phyloP scores from a whole-genome alignment of 257 asterid genomes.

The Penstemon eatonii region DNA sequence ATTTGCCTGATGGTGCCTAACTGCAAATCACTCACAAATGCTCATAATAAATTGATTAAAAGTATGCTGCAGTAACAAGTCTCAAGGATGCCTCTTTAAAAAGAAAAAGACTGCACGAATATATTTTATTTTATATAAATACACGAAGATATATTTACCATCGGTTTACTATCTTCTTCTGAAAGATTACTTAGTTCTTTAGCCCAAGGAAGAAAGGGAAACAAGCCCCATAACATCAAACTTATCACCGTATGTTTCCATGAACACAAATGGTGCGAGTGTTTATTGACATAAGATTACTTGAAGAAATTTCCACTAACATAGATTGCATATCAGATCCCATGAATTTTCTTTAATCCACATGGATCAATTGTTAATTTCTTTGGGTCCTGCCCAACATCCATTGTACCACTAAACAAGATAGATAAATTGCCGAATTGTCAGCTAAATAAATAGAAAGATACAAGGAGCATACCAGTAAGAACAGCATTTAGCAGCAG shows the following conservation, averaged over 20 bases:
- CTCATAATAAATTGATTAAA: not conserved
- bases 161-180: not conserved
- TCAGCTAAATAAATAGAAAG: constrained; percentile 5
- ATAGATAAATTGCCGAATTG: not conserved
- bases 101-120: too few species aligned
- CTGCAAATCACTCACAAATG: constrained; percentile 43
- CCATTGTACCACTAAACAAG: too few species aligned
- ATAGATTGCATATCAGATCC: not conserved
- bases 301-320: not conserved
- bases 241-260: not conserved
- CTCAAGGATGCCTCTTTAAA: not conserved
- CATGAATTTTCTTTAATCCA: not conserved
- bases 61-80: constrained; percentile 2
- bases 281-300: not conserved
- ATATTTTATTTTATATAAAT: not conserved
- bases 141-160: not conserved
- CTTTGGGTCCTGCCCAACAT: too few species aligned
- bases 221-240: not conserved
- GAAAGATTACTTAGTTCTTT: not conserved
- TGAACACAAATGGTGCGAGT: not conserved
- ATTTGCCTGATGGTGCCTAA: constrained; percentile 85
- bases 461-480: constrained; percentile 55
- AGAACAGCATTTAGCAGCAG: constrained; percentile 93
- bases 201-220: not conserved
- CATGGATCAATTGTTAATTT: not conserved